Conservation (phyloP, 1,139 yeast species). For the Diutina pseudorugosa region DNA sequence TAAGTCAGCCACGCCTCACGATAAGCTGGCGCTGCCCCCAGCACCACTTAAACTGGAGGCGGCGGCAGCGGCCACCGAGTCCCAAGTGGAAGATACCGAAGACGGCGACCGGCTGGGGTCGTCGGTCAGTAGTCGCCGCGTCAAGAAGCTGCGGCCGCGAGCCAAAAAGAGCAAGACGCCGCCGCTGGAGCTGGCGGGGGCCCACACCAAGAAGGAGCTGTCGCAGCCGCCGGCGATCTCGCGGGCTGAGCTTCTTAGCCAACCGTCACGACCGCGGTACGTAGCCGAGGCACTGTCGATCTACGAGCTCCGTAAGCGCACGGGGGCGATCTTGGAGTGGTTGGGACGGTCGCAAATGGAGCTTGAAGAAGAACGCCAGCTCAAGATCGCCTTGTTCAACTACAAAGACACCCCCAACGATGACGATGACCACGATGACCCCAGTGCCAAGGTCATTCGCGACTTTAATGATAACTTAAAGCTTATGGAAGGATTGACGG, state of each 20-base stretch:
- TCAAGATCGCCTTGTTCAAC: background rate
- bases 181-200: background rate
- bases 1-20: background rate
- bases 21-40: background rate
- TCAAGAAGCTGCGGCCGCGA: background rate
- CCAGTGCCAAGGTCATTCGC: constrained; percentile 20
- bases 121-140: background rate
- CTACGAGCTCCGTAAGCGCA: constrained; percentile 75
- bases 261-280: constrained; percentile 69
- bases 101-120: constrained; percentile 3
- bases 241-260: constrained; percentile 36
- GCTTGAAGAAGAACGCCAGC: constrained; percentile 49
- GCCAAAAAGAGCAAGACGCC: background rate
- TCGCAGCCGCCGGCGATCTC: constrained; percentile 10
- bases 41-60: constrained; percentile 1
- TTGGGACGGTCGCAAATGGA: constrained; percentile 77
- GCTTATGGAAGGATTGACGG: constrained; percentile 60
- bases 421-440: background rate
- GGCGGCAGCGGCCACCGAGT: constrained; percentile 8
- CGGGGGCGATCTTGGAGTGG: constrained; percentile 85
- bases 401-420: background rate
- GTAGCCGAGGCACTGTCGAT: constrained; percentile 67
- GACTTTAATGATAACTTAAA: constrained; percentile 45
- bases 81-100: constrained; percentile 12
- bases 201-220: constrained; percentile 6